Conservation (phyloP, 2,329 filamentous ascomycete species). For the Arthroderma sp. region DNA sequence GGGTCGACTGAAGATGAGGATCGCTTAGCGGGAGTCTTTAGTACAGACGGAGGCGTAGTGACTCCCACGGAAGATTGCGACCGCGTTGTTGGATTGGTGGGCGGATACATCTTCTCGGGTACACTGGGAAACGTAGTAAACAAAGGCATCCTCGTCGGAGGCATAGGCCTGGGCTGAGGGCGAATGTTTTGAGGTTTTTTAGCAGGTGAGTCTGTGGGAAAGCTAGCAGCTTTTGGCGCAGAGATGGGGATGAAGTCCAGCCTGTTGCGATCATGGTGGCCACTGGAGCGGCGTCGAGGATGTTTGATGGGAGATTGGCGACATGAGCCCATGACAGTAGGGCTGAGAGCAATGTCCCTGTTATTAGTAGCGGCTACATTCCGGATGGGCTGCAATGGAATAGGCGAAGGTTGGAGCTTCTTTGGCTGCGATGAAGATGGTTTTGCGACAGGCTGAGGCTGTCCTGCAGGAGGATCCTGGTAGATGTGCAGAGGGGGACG, state of each 20-base stretch:
- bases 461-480: conserved; percentile 38
- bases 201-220: conserved; percentile 36
- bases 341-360: conserved; percentile 55
- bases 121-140: conserved; percentile 40
- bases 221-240: conserved; percentile 30
- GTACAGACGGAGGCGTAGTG: conserved; percentile 25
- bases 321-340: conserved; percentile 34
- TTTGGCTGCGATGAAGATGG: conserved; percentile 18
- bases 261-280: conserved; percentile 21
- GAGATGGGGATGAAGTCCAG: conserved; percentile 49
- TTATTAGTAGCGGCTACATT: conserved; percentile 27
- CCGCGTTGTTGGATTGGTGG: not conserved
- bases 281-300: conserved; percentile 35
- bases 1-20: conserved; percentile 51
- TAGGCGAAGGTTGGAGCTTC: conserved; percentile 40
- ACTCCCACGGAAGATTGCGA: not conserved
- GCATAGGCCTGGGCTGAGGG: conserved; percentile 20
- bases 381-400: conserved; percentile 34
- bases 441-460: conserved; percentile 16
- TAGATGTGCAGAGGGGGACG: conserved; percentile 42
- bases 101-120: conserved; percentile 8
- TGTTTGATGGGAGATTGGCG: conserved; percentile 57
- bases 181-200: conserved; percentile 25
- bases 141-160: conserved; percentile 31
- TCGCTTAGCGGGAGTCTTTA: conserved; percentile 41